Percentiles rank a stretch among this genome's conserved stretches.
Evolutionary conservation across 805 yeast genomes (phyloP).

Genomic region (Ogataea zsoltii): DNA sequence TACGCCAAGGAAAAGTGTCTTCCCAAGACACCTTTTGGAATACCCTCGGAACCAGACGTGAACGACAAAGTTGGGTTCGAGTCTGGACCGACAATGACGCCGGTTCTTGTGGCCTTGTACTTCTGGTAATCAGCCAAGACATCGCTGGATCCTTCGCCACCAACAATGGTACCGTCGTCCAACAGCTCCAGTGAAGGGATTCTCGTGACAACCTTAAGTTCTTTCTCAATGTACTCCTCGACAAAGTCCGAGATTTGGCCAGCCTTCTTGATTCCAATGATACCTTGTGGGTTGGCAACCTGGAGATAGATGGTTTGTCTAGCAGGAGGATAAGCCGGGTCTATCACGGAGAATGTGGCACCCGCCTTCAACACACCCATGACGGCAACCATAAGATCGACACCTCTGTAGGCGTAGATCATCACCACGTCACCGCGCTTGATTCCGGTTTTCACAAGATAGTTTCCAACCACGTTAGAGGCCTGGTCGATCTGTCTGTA

Average conservation of each 20-base stretch:
- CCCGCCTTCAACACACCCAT: constrained; percentile 99
- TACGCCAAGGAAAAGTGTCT: constrained; percentile 96
- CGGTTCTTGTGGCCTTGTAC: constrained; percentile 62
- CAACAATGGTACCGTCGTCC: constrained; percentile 70
- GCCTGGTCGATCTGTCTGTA: constrained; percentile 90
- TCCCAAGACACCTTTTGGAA: constrained; percentile 98
- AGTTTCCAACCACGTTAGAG: constrained; percentile 90
- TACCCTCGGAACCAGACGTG: constrained; percentile 97
- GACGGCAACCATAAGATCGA: constrained; percentile 93
- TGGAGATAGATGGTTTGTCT: constrained; percentile 91
- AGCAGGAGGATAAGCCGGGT: constrained; percentile 98
- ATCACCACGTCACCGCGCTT: constrained; percentile 91
- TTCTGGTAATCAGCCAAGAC: constrained; percentile 45
- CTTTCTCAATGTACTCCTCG: constrained; percentile 70
- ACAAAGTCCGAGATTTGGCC: constrained; percentile 80
- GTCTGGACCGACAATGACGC: constrained; percentile 95
- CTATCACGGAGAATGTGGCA: constrained; percentile 97
- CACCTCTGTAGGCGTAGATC: constrained; percentile 98
- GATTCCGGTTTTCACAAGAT: constrained; percentile 77
- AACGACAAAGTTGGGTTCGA: constrained; percentile 95
- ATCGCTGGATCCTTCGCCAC: constrained; percentile 46
- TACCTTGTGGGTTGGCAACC: constrained; percentile 91
- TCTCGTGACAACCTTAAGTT: constrained; percentile 69
- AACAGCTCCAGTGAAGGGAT: constrained; percentile 77
- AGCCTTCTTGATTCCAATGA: constrained; percentile 88